These are phyloP conservation scores for Xylaria castorea DNA, from an alignment of 495 filamentous ascomycete species.

Conservation along the genomic window DNA sequence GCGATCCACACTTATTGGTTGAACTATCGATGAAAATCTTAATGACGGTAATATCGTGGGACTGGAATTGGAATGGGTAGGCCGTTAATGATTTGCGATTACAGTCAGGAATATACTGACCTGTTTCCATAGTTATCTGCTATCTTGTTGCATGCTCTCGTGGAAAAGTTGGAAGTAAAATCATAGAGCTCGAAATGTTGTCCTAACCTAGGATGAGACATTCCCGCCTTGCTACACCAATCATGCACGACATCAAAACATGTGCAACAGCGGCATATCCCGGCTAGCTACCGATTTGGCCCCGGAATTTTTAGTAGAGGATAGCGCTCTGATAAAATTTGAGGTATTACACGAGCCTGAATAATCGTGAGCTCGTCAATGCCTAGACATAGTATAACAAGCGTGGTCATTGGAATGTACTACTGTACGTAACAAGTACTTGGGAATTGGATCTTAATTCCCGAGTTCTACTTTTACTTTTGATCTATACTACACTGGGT, in stretches of 20 bases:
- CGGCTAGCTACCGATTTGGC: slow-evolving; percentile 2
- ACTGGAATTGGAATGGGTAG: not conserved
- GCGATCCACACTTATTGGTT: slow-evolving; percentile 11
- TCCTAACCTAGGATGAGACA: not conserved
- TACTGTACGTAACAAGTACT: not conserved
- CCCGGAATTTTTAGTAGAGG: not conserved
- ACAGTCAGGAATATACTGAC: not conserved
- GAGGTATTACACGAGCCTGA: not conserved
- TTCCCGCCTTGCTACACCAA: not conserved
- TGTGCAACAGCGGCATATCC: slow-evolving; percentile 5
- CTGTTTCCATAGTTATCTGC: not conserved
- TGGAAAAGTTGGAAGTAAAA: not conserved
- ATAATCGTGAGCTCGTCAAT: not conserved
- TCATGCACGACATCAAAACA: slow-evolving; percentile 23
- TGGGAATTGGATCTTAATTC: not conserved
- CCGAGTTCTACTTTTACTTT: slow-evolving; percentile 22
- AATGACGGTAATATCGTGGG: not conserved
- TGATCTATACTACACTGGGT: slow-evolving; percentile 3
- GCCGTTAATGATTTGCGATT: not conserved
- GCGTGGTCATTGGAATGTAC: not conserved
- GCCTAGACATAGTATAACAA: not conserved
- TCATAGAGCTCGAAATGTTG: not conserved
- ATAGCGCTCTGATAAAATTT: not conserved
- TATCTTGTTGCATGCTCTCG: not conserved
- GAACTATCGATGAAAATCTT: slow-evolving; percentile 17